Evolutionary conservation across 441 rosid species (phyloP).

Genomic region (Populus hybrid): DNA sequence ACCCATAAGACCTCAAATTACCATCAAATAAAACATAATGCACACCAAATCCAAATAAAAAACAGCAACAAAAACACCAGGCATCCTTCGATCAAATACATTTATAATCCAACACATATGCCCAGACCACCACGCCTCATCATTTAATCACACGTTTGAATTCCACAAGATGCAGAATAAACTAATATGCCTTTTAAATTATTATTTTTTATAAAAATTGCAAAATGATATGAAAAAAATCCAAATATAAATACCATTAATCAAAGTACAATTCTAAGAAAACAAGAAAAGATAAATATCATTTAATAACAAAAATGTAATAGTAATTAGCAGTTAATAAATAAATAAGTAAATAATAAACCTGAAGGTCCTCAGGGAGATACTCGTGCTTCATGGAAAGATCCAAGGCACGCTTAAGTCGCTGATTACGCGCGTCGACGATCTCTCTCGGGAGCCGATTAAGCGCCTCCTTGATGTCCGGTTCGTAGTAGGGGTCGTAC

Average conservation of each 20-base stretch:
- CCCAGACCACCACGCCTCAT: neutral
- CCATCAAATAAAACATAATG: neutral
- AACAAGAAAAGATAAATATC: too few relatives aligned
- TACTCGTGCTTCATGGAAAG: conserved; percentile 96
- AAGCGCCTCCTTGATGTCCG: conserved; percentile 87
- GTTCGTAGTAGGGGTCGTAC: conserved; percentile 66
- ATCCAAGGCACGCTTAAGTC: conserved; percentile 91
- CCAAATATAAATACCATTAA: neutral
- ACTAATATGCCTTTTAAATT: neutral
- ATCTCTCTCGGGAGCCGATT: conserved; percentile 82
- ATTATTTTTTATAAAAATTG: too few relatives aligned
- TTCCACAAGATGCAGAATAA: neutral
- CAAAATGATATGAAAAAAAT: too few relatives aligned
- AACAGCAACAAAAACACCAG: too few relatives aligned
- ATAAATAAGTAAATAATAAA: neutral
- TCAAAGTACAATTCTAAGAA: neutral
- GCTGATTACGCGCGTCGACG: conserved; percentile 88
- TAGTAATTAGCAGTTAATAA: neutral
- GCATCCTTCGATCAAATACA: neutral
- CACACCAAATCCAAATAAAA: neutral
- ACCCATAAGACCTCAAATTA: neutral
- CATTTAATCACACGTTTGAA: neutral
- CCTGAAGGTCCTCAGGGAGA: conserved; percentile 77
- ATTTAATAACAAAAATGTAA: neutral
- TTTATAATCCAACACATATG: neutral